Conservation (phyloP, 768 basidiomycete species). For the Termitomyces eurrhizus region DNA sequence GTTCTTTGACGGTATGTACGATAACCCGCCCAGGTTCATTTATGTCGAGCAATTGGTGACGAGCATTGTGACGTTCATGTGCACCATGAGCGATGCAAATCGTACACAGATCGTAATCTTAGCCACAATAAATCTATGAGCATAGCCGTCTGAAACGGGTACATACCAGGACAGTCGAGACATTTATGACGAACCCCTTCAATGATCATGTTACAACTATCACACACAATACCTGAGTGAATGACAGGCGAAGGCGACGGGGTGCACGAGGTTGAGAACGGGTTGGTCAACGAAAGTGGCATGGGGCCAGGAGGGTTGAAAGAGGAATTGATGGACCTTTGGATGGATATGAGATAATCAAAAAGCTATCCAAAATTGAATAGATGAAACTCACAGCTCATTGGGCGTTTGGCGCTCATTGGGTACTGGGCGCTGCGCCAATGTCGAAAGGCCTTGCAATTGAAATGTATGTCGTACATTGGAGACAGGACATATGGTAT, state of each 20-base stretch:
- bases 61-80: conserved; percentile 51
- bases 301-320: background rate
- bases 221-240: conserved; percentile 62
- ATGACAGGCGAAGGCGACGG: conserved; percentile 31
- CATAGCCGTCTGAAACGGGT: background rate
- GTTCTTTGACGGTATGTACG: conserved; percentile 56
- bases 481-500: background rate
- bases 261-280: background rate
- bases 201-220: conserved; percentile 54
- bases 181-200: conserved; percentile 77
- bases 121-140: background rate
- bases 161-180: conserved; percentile 65
- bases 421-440: background rate
- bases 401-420: background rate
- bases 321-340: background rate
- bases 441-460: background rate
- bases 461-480: background rate
- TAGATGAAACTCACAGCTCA: background rate
- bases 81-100: conserved; percentile 46
- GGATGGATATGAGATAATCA: background rate
- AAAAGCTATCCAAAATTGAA: background rate
- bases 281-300: background rate
- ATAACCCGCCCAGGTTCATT: conserved; percentile 59
- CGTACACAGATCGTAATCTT: conserved; percentile 74
- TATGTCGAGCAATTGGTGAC: conserved; percentile 72